Evolutionary conservation across 495 filamentous ascomycete species (phyloP).

Genomic region (Aspergillus campestris): DNA sequence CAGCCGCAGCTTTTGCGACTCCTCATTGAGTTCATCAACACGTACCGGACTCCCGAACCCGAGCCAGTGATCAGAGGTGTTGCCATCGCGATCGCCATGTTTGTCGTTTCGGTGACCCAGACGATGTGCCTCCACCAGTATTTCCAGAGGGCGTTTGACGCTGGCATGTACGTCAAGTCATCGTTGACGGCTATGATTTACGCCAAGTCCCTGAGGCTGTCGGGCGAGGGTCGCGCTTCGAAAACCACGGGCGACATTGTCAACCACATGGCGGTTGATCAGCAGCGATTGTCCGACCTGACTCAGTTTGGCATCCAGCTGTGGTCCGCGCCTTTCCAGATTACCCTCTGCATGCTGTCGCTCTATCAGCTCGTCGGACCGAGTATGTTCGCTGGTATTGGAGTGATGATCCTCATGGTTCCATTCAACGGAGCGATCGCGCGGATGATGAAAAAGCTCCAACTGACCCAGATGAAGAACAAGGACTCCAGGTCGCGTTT

Average conservation of each 20-base stretch:
- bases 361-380: constrained; percentile 88
- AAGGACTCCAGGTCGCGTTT: constrained; percentile 90
- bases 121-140: constrained; percentile 84
- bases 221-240: constrained; percentile 81
- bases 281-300: constrained; percentile 87
- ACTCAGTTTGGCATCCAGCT: constrained; percentile 92
- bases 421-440: constrained; percentile 93
- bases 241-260: constrained; percentile 98
- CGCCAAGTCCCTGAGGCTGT: constrained; percentile 78
- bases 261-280: constrained; percentile 98
- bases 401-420: constrained; percentile 95
- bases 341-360: constrained; percentile 86
- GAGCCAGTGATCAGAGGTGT: constrained; percentile 77
- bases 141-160: constrained; percentile 90
- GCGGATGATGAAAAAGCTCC: constrained; percentile 83
- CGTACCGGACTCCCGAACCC: constrained; percentile 56
- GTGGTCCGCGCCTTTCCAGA: constrained; percentile 96
- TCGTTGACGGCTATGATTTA: constrained; percentile 86
- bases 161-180: constrained; percentile 93
- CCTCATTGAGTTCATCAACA: constrained; percentile 79
- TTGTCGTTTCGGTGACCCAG: constrained; percentile 74
- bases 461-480: constrained; percentile 98
- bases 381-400: constrained; percentile 96
- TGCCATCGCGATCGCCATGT: constrained; percentile 89
- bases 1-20: constrained; percentile 87